Evolutionary conservation across 2,329 filamentous ascomycete genomes (phyloP).

Genomic region (Fonsecaea monophora): DNA sequence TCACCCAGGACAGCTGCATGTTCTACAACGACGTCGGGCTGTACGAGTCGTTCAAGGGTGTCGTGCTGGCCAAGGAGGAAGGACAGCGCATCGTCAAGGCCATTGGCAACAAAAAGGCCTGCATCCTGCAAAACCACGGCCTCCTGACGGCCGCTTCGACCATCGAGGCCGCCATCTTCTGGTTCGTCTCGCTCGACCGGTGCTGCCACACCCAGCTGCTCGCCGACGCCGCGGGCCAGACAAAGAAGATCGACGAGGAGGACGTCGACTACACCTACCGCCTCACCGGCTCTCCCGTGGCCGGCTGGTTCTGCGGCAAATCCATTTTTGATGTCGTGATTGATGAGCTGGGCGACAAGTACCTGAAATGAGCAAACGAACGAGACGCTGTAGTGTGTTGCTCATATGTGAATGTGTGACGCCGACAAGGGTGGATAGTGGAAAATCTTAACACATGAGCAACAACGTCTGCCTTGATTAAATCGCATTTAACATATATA

Average conservation of each 20-base stretch:
- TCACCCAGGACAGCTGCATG: slow-evolving; percentile 64
- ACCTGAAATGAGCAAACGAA: slow-evolving; percentile 46
- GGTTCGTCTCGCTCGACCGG: slow-evolving; percentile 62
- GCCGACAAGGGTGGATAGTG: too few species aligned
- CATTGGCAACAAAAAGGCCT: slow-evolving; percentile 49
- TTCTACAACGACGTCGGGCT: slow-evolving; percentile 55
- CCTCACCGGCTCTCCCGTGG: slow-evolving; percentile 65
- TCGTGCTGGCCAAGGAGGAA: slow-evolving; percentile 50
- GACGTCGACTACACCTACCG: slow-evolving; percentile 73
- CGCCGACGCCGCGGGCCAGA: slow-evolving; percentile 65
- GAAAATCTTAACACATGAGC: too few species aligned
- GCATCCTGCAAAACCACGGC: slow-evolving; percentile 52
- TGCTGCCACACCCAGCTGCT: slow-evolving; percentile 61
- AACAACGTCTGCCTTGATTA: too few species aligned
- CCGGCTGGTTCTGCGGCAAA: slow-evolving; percentile 74
- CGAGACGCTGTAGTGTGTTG: too few species aligned
- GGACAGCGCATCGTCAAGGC: slow-evolving; percentile 48
- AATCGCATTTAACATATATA: too few species aligned
- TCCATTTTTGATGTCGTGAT: slow-evolving; percentile 74
- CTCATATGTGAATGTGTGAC: too few species aligned
- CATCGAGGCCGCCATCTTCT: slow-evolving; percentile 58
- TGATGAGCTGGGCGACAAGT: slow-evolving; percentile 64
- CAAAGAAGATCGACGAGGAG: slow-evolving; percentile 70
- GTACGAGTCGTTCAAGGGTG: slow-evolving; percentile 48
- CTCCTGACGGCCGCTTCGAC: slow-evolving; percentile 50